Base-by-base conservation (phyloP, 176 grass and related monocot species). In the Carex pumila region DNA sequence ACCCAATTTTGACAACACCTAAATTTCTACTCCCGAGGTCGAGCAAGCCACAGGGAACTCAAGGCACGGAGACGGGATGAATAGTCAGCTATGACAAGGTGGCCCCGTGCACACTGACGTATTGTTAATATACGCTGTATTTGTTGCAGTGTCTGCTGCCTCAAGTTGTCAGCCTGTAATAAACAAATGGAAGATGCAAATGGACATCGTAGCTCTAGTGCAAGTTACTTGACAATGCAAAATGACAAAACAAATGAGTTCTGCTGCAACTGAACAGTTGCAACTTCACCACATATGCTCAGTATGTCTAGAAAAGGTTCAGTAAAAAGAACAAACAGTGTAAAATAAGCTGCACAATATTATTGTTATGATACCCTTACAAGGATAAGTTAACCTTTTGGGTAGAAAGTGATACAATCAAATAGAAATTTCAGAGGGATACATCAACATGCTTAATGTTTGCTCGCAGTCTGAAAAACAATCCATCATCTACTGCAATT, bases 21-120 rank as follows among this genome's bases (percentile, higher is more conserved):
- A 59, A 19, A 52, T 87, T 85, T 45, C 87, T 91, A 94, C 82
- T 98, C 95, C 61, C 90, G 90, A 1, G 95, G 95, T 47, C 95
- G 86, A 86, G 95, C 95, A 84, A 98, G 92, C 95, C 95, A 98
- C 25, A 98, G 88, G 83, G 95, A 98, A 72, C 95, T 98, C 80
- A 98, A 80, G 82, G 95, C 95, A 80, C 95, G 92, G 68, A 98
- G 92, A 14, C 95, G 88, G 21, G 95, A 98, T 62, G 90, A 94
- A 79, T 98, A 98, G 91, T 94, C 95, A 53, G 85, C 88, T 88
- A 94, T 94, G 17, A 93, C 92, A 83, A 98, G 89, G 66, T 93
- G 88, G 4, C 92, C 92, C 50, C 92, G 87, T 45, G 95, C 95
- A 82, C 81, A 88, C 68, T 98, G 95, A 54, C 89, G 91, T 43